Evolutionary conservation across 768 basidiomycete genomes (phyloP).

Genomic region (Termitomyces eurrhizus): DNA sequence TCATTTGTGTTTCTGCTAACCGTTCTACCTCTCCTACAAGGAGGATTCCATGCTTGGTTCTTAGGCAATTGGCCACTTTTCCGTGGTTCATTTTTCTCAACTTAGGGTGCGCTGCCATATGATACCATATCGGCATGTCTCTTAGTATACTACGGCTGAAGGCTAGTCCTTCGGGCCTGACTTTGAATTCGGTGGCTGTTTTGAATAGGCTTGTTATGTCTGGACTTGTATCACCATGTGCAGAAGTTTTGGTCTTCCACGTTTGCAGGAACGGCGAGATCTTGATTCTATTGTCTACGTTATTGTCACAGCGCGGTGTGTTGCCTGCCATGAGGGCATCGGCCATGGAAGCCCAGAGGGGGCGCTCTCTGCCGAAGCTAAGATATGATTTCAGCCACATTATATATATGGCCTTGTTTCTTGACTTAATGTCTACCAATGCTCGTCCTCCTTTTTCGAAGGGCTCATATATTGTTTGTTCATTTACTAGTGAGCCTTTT

Average conservation of each 20-base stretch:
- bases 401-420: not conserved
- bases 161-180: no score
- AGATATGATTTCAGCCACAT: not conserved
- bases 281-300: not conserved
- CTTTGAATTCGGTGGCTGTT: no score
- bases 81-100: no score
- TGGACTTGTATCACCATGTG: rapidly evolving
- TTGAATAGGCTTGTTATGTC: not conserved
- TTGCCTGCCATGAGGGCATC: not conserved
- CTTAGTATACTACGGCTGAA: no score
- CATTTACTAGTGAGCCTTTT: no score
- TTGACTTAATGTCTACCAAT: not conserved
- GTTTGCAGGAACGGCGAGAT: not conserved
- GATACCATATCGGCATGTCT: no score
- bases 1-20: no score
- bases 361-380: no score
- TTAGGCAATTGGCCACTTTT: no score
- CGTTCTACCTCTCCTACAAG: no score
- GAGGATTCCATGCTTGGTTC: no score
- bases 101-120: no score
- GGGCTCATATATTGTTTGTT: not conserved
- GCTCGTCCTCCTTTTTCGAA: not conserved
- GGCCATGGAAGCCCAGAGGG: not conserved
- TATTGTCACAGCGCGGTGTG: rapidly evolving
- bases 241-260: not conserved